Evolutionary conservation across 805 yeast species (phyloP).

Genomic region (Saccharomycopsis oosterbeekiorum): DNA sequence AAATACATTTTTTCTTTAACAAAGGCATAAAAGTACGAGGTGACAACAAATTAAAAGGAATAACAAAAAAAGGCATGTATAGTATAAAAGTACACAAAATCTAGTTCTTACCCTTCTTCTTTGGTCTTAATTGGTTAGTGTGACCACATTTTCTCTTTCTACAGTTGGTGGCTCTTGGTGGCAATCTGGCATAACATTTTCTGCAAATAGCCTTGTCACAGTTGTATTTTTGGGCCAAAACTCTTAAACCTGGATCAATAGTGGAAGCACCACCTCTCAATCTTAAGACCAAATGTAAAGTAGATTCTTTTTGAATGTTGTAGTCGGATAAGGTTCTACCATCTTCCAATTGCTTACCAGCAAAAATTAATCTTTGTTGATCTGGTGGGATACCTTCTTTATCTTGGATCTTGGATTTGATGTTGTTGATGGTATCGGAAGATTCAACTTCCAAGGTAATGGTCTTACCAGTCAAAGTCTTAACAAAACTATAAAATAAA

Average conservation of each 20-base stretch:
- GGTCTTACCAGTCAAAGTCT: slow-evolving; percentile 84
- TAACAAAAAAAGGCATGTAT: background rate
- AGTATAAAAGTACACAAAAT: background rate
- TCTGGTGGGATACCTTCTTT: slow-evolving; percentile 99
- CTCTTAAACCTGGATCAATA: slow-evolving; percentile 99
- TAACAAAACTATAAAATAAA: slow-evolving; percentile 47
- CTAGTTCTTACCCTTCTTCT: slow-evolving; percentile 62
- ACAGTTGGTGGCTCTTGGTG: slow-evolving; percentile 99
- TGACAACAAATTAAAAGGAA: background rate
- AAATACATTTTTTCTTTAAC: background rate
- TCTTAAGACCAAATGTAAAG: slow-evolving; percentile 91
- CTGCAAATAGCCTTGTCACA: slow-evolving; percentile 99
- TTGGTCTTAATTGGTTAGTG: slow-evolving; percentile 99
- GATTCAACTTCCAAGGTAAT: slow-evolving; percentile 98
- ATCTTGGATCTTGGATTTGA: slow-evolving; percentile 97
- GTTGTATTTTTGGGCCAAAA: slow-evolving; percentile 98
- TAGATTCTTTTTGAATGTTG: slow-evolving; percentile 99
- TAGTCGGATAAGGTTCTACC: slow-evolving; percentile 98
- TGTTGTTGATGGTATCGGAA: slow-evolving; percentile 97
- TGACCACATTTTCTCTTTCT: slow-evolving; percentile 99
- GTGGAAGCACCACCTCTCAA: slow-evolving; percentile 84
- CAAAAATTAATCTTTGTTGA: slow-evolving; percentile 98
- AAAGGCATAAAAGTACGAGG: background rate
- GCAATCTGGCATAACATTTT: slow-evolving; percentile 99
- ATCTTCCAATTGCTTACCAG: slow-evolving; percentile 99